phyloP scores from a whole-genome alignment of 805 yeast species.

The Candida montana region DNA sequence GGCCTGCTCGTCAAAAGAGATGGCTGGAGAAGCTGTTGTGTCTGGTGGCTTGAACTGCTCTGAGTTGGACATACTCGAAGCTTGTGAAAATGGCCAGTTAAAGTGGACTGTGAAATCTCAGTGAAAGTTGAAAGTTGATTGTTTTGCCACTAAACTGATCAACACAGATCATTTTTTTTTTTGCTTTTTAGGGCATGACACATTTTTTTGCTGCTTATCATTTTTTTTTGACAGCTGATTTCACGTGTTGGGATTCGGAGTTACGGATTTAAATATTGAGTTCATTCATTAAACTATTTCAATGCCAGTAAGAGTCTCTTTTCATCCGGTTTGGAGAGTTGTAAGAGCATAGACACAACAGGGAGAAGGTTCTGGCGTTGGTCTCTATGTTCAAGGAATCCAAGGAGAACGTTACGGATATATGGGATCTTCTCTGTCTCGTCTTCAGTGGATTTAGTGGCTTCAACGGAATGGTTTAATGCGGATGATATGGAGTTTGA shows the following conservation, averaged over 20 bases:
- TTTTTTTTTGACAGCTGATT: too few relatives aligned
- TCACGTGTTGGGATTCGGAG: not conserved
- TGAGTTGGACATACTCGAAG: too few relatives aligned
- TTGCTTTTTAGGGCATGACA: not conserved
- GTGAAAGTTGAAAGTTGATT: too few relatives aligned
- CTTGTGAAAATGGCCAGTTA: too few relatives aligned
- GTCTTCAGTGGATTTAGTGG: not conserved
- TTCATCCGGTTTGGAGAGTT: conserved; percentile 67
- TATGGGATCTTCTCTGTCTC: conserved; percentile 59
- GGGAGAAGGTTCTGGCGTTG: conserved; percentile 83
- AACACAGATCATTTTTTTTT: too few relatives aligned
- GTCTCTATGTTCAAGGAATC: conserved; percentile 89
- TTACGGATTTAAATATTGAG: not conserved
- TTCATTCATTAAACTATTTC: not conserved
- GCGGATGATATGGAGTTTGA: conserved; percentile 32
- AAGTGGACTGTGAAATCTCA: too few relatives aligned
- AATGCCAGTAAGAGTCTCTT: conserved; percentile 48
- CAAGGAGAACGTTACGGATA: conserved; percentile 82
- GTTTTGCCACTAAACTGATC: too few relatives aligned
- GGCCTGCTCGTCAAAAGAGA: too few relatives aligned
- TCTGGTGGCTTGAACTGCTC: too few relatives aligned
- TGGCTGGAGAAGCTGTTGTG: too few relatives aligned
- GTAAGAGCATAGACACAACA: conserved; percentile 71
- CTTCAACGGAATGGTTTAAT: conserved; percentile 11
- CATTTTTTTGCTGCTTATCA: not conserved